Evolutionary conservation across 2,329 filamentous ascomycete genomes (phyloP), one percentile per base, ranked within the genome.

Genomic region (Fusarium sp.): DNA sequence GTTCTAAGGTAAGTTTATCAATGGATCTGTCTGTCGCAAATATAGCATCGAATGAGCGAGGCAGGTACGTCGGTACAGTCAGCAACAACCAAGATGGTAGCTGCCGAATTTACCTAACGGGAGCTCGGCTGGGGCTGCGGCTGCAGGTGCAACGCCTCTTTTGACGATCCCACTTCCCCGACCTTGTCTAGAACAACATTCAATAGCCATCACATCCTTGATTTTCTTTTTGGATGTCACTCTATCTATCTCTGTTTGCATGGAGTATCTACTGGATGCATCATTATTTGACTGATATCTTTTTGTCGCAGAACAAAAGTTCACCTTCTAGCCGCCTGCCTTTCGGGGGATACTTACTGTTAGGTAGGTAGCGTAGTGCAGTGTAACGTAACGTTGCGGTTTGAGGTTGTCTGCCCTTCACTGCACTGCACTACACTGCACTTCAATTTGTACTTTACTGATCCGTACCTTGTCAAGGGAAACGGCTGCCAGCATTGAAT

Each of bases 311-410:
- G 56, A 25, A 22, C 63, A 69, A 55, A 55, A 51, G 52, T 40
- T 15, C 66, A 44, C 45, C 12, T 57, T 29, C 22, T 38, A 66
- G 34, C 54, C 46, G 40, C 58, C 50, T 54, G 29, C n/a, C 22
- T 59, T 32, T 61, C 53, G 42, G 57, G 49, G 63, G 58, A 59
- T 50, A 50, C 27, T 18, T n/a, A n/a, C 42, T 24, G 16, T 20
- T 27, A 52, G 24, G 32, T 25, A 27, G 49, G 32, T 25, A 27
- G 49, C 24, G 30, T 12, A 38, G 47, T 25, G 30, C 32, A 66
- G 68, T 75, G 73, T 69, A 76, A 75, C 73, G 73, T 75, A 73
- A 75, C 74, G 73, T 75, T 74, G 68, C 72, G 71, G 64, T 61
- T 46, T 44, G 22, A 66, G 59, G 54, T 57, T 66, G 68, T 64